Base-by-base conservation (phyloP, 2,329 filamentous ascomycete genomes). In the Beauveria medogensis region DNA sequence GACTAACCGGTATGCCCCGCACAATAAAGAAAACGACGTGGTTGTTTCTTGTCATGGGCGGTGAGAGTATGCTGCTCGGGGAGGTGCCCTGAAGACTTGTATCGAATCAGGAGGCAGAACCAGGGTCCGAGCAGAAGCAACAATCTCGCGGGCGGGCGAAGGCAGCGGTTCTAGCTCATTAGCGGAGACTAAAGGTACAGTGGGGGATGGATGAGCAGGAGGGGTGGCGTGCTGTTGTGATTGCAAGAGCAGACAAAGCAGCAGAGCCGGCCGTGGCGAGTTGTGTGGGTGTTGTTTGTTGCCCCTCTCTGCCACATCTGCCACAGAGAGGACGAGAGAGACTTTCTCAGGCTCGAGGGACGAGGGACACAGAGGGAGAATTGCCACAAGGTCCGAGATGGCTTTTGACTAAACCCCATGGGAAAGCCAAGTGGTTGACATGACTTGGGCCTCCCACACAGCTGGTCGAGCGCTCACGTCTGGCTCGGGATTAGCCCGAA, bases 121-220 rank as follows among this genome's bases (percentile, higher is more conserved):
- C 22, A 28, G 55, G 55, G 55, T 58, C 55, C 55, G 55, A 58
- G 55, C 46, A 50, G 55, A 46, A 28, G 44, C 34, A 41, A 37
- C 55, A 37, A 43, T 41, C 55, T 58, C 34, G 28, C 34, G 20
- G 46, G 30, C 55, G 55, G 22, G 46, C 44, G 18, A 30, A 37
- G 16, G 55, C 43, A 24, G 30, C 46, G 9, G 20, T 41, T 50
- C n/a, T 43, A 41, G 18, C 46, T 24, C 18, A 47, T 47, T 58
- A 37, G 55, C 44, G 55, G 55, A 58, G 46, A 57, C 43, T 24
- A 46, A 8, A 51, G 22, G 20, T 2, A n/a, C 22, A 37, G 46
- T 41, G 44, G 55, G 55, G 44, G 46, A 58, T 51, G 43, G 22
- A 26, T 20, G 44, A 20, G 37, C 22, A 58, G 22, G 16, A 51